Conservation (phyloP, 139 green algal species). For the Closterium sp. region DNA sequence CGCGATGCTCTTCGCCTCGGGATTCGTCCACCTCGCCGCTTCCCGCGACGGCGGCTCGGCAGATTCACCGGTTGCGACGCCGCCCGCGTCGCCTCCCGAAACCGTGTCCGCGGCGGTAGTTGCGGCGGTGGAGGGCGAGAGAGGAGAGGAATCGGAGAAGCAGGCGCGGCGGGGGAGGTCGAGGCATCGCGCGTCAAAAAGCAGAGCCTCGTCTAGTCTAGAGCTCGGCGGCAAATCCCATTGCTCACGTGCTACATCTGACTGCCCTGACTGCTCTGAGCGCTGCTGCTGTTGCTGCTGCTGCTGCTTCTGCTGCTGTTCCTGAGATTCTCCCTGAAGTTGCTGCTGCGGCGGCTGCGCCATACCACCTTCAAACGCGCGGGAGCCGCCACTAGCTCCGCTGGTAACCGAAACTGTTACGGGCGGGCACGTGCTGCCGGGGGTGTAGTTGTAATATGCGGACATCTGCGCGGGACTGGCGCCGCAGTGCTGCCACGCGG, state of each 20-base stretch:
- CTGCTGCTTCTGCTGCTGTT: neutral
- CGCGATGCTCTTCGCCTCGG: neutral
- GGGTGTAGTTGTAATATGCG: neutral
- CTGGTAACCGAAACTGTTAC: neutral
- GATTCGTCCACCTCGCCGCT: neutral
- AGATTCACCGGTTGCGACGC: neutral
- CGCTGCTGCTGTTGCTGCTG: too few relatives aligned
- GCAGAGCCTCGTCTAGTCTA: neutral
- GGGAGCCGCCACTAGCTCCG: neutral
- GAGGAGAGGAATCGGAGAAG: neutral
- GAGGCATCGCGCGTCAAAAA: neutral
- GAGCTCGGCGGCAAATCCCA: neutral
- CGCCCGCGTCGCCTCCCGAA: too few relatives aligned
- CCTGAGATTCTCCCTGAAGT: neutral
- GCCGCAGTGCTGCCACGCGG: neutral
- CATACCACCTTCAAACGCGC: neutral
- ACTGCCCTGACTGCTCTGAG: neutral
- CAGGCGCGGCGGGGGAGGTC: neutral
- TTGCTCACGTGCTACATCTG: too few relatives aligned
- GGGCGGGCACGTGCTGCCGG: neutral
- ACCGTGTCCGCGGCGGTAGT: neutral
- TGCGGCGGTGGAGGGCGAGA: neutral
- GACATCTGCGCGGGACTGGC: neutral
- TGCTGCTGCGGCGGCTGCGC: neutral
- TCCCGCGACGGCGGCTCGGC: neutral